Evolutionary conservation across 768 basidiomycete genomes (phyloP).

Genomic region (Boletus patriciae): DNA sequence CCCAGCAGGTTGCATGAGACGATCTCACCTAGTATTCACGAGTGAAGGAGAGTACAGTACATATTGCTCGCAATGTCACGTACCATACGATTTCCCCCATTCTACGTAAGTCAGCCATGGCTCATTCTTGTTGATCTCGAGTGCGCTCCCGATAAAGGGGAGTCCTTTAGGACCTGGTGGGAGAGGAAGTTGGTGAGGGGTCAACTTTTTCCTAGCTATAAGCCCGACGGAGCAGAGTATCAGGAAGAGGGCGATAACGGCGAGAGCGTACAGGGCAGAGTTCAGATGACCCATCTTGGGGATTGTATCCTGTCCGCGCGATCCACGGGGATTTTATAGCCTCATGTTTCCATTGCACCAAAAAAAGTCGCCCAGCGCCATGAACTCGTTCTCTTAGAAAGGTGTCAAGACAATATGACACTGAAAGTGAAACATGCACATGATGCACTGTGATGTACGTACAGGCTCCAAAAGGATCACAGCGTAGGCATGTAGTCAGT

Average conservation of each 20-base stretch:
- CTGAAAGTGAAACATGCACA: conserved; percentile 7
- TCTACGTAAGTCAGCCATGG: conserved; percentile 35
- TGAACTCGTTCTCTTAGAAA: background rate
- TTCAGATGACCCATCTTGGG: conserved; percentile 7
- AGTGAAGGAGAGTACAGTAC: background rate
- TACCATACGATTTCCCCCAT: conserved; percentile 35
- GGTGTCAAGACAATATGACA: background rate
- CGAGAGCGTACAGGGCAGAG: background rate
- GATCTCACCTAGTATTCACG: conserved; percentile 16
- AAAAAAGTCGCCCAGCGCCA: background rate
- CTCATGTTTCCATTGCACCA: background rate
- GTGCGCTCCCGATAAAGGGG: conserved; percentile 28
- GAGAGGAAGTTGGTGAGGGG: conserved; percentile 18
- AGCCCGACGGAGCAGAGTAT: background rate
- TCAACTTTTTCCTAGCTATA: conserved; percentile 5
- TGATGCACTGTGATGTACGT: background rate
- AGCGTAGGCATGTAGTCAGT: too few species aligned
- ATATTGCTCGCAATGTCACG: background rate
- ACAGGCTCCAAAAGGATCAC: background rate
- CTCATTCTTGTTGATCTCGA: conserved; percentile 23
- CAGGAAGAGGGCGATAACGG: background rate
- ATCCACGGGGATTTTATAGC: conserved; percentile 6
- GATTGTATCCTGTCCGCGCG: background rate
- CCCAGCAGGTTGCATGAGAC: conserved; percentile 22
- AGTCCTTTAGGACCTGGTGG: conserved; percentile 33